Conservation (phyloP, 2,329 filamentous ascomycete genomes). For the Diplocarpon mali region DNA sequence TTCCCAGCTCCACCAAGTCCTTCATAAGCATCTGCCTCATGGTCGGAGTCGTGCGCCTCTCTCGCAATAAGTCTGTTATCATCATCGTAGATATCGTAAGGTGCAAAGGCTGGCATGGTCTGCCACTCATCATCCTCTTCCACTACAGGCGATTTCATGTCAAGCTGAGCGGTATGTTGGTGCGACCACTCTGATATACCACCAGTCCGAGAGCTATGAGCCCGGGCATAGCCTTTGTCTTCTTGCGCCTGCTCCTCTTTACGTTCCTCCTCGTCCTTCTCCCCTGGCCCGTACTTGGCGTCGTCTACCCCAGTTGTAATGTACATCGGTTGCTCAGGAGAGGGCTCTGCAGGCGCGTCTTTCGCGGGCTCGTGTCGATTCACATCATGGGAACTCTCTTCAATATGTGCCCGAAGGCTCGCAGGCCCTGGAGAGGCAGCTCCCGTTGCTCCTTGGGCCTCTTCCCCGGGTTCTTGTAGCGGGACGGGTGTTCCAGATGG, state of each 20-base stretch:
- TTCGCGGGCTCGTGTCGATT: background rate
- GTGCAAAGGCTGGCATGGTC: slow-evolving; percentile 84
- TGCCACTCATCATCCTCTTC: slow-evolving; percentile 69
- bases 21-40: slow-evolving; percentile 57
- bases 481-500: slow-evolving; percentile 12
- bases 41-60: slow-evolving; percentile 61
- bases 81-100: slow-evolving; percentile 93
- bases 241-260: slow-evolving; percentile 1
- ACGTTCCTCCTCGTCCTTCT: background rate
- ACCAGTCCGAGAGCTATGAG: slow-evolving; percentile 15
- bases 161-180: slow-evolving; percentile 52
- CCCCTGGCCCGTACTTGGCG: slow-evolving; percentile 1
- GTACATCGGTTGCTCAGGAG: background rate
- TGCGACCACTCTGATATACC: slow-evolving; percentile 77
- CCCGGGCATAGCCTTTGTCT: slow-evolving; percentile 13
- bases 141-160: slow-evolving; percentile 38
- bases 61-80: slow-evolving; percentile 77
- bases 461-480: slow-evolving; percentile 8
- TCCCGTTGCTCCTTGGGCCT: background rate
- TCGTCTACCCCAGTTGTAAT: background rate
- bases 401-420: slow-evolving; percentile 6
- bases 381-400: background rate
- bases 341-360: background rate
- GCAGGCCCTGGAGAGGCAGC: background rate
- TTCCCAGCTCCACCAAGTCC: slow-evolving; percentile 82